These are phyloP conservation scores for Rhamnella rubrinervis DNA, from an alignment of 331 rosid genomes.

Conservation along the genomic window DNA sequence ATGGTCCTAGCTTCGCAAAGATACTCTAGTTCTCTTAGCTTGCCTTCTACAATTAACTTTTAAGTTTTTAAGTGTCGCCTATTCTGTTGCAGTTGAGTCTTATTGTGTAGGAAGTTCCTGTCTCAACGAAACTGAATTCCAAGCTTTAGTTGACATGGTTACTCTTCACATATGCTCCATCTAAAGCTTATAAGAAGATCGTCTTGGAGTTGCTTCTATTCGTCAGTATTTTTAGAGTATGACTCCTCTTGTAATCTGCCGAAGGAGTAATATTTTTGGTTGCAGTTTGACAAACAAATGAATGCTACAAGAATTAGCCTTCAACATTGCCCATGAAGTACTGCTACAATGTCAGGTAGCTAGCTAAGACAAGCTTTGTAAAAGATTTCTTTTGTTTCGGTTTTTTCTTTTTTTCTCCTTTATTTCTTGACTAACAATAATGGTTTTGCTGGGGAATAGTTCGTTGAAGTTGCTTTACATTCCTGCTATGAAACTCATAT, in stretches of 20 bases:
- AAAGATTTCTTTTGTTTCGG: neutral
- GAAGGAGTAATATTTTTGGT: neutral
- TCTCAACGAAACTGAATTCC: slow-evolving; percentile 58
- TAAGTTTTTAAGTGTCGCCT: slow-evolving; percentile 57
- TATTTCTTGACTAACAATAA: neutral
- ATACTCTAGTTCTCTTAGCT: too few relatives aligned
- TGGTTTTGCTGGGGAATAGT: slow-evolving; percentile 34
- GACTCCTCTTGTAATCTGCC: slow-evolving; percentile 1
- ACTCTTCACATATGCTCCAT: slow-evolving; percentile 86
- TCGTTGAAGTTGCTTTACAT: slow-evolving; percentile 53
- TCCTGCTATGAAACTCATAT: slow-evolving; percentile 69
- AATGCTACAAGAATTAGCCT: slow-evolving; percentile 59
- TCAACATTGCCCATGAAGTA: slow-evolving; percentile 70
- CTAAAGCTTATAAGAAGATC: slow-evolving; percentile 58
- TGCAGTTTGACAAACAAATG: slow-evolving; percentile 68
- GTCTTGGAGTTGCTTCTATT: slow-evolving; percentile 56
- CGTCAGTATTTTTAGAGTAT: slow-evolving; percentile 5
- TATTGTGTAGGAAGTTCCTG: slow-evolving; percentile 67
- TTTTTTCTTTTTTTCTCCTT: neutral
- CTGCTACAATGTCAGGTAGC: slow-evolving; percentile 70
- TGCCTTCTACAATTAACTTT: too few relatives aligned
- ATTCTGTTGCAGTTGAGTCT: slow-evolving; percentile 70
- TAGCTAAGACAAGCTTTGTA: neutral
- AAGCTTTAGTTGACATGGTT: slow-evolving; percentile 80
- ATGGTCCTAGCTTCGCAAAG: neutral